phyloP scores from a whole-genome alignment of 169 alveolate species.

The Plasmodium inui region DNA sequence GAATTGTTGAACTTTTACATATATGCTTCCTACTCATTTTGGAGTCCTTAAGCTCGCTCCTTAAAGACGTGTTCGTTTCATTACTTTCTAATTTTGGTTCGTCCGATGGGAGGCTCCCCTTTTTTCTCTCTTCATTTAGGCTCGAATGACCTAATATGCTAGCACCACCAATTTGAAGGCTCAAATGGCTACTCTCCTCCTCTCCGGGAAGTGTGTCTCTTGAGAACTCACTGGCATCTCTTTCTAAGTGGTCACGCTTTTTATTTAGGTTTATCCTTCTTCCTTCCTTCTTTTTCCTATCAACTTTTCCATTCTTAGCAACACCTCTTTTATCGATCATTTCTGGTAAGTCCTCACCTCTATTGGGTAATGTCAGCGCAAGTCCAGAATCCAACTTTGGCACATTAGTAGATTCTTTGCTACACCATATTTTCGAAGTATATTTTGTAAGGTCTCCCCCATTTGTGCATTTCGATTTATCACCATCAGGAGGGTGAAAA shows the following conservation, averaged over 20 bases:
- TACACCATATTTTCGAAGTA: neutral
- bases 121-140: neutral
- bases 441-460: neutral
- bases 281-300: neutral
- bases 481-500: neutral
- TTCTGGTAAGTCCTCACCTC: neutral
- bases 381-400: neutral
- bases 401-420: neutral
- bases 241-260: neutral
- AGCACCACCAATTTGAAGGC: neutral
- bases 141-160: neutral
- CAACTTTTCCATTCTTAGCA: neutral
- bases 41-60: neutral
- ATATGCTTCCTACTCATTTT: neutral
- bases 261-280: neutral
- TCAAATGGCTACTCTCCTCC: neutral
- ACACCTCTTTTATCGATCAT: neutral
- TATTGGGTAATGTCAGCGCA: neutral
- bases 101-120: neutral
- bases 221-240: neutral
- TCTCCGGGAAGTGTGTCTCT: neutral
- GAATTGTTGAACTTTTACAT: neutral
- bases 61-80: neutral
- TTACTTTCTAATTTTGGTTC: neutral
- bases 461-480: slow-evolving; percentile 3